A percentile compares a stretch with the other conserved stretches of the same genome.
Conservation (phyloP, 169 alveolate species). For the Plasmodium inui region DNA sequence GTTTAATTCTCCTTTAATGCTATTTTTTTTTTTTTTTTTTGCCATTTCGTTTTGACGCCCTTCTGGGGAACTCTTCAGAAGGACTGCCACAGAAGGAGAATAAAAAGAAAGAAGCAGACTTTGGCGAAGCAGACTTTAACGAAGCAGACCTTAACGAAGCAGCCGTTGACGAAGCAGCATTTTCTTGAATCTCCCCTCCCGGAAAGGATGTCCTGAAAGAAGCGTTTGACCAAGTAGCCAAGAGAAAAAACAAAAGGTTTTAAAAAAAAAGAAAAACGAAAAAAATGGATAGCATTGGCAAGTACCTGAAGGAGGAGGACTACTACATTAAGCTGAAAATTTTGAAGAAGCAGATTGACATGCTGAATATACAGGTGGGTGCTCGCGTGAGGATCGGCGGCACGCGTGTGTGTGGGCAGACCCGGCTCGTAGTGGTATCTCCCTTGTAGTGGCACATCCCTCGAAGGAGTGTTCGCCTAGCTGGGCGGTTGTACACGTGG, state of each 20-base stretch:
- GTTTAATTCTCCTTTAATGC: neutral
- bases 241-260: conserved; percentile 11
- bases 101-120: neutral
- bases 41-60: neutral
- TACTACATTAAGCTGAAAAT: conserved; percentile 57
- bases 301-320: conserved; percentile 42
- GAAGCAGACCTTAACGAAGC: neutral
- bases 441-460: neutral
- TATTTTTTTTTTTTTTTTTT: conserved; percentile 1
- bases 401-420: too few species aligned
- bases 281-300: conserved; percentile 55
- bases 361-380: conserved; percentile 61
- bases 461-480: neutral
- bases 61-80: neutral
- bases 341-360: conserved; percentile 66
- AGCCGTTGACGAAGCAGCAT: neutral
- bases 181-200: neutral
- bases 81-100: neutral
- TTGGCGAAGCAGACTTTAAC: neutral
- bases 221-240: neutral
- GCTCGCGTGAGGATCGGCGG: neutral
- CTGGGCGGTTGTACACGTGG: neutral
- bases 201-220: conserved; percentile 21
- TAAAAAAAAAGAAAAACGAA: conserved; percentile 1
- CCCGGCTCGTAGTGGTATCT: too few species aligned